Base-by-base conservation (phyloP, 768 basidiomycete genomes). In the Pleurotus salmoneostramineus region DNA sequence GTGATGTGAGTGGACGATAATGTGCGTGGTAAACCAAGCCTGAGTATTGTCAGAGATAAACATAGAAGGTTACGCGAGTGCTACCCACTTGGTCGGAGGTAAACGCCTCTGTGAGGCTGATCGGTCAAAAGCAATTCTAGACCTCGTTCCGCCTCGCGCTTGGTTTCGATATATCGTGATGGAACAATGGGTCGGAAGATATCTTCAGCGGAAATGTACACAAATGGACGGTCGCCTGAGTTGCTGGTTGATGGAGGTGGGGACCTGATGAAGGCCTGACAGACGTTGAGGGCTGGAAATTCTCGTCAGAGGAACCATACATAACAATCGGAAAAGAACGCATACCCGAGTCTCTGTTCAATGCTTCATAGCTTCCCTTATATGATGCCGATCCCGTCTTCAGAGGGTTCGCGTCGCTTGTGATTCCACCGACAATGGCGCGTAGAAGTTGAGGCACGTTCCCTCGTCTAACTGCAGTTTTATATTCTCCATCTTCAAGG, bases 1-100 rank as follows among this genome's bases (percentile, higher is more conserved):
- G 89, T 43, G 93, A 89, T 7, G 89, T 89, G 49, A 95, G 66
- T n/a, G 97, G 97, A 44, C 95, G 87, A 63, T 88, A 78, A 71
- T 97, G 94, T 6, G 96, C 90, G 68, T 98, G 96, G 73, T 98
- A 98, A 64, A 99, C 93, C 55, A 99, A 77, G 62, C 95, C 97
- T 94, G 69, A 8, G 14, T 12, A 56, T 37, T 50, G 21, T 36
- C 45, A 62, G 49, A 43, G 62, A 54, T 33, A 57, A 60, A 60
- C 32, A 59, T 27, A 57, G 56, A 56, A 58, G 55, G 56, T 32
- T 56, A 52, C 43, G 46, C 57, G 35, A 49, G 12, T 35, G 48
- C 44, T 27, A 74, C 90, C 65, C 69, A 98, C 96, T 92, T 36
- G 97, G 96, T 58, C 97, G 81, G 62, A 98, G 80, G 71, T 90